A percentile compares a stretch with the other conserved stretches of the same genome.
These are phyloP conservation scores for Mallotus repandus DNA, from an alignment of 441 rosid genomes.

Conservation along the genomic window DNA sequence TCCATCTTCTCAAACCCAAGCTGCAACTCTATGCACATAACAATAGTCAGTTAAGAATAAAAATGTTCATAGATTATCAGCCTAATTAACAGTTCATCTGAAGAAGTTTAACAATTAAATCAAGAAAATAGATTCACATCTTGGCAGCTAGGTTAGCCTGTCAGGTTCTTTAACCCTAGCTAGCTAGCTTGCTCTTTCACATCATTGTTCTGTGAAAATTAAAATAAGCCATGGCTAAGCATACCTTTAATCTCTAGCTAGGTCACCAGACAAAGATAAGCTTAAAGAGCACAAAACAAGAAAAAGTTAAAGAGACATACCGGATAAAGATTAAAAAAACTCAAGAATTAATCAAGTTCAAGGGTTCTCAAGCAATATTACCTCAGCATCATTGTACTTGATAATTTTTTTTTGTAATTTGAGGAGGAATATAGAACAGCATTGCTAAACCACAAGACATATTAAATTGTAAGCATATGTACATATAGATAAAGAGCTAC, in stretches of 20 bases:
- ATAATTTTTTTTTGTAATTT: too few species aligned
- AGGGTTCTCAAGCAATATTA: not conserved
- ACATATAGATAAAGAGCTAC: not conserved
- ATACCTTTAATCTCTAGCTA: not conserved
- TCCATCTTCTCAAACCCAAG: not conserved
- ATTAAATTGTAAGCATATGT: not conserved
- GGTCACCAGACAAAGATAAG: conserved; percentile 14
- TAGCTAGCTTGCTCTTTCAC: not conserved
- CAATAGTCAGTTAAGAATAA: not conserved
- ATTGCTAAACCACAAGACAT: not conserved
- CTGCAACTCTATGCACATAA: not conserved
- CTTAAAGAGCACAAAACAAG: not conserved
- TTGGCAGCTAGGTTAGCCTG: not conserved
- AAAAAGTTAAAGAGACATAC: not conserved
- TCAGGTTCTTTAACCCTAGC: not conserved
- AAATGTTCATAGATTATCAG: too few species aligned
- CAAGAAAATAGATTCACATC: not conserved
- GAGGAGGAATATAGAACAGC: not conserved
- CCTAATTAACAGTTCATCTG: not conserved
- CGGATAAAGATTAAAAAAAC: conserved; percentile 2
- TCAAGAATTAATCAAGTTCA: not conserved
- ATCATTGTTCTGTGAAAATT: not conserved
- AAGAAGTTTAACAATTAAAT: not conserved
- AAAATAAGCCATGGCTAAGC: not conserved
- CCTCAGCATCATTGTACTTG: not conserved